These are phyloP conservation scores for Blastomyces gilchristii DNA, from an alignment of 2,329 filamentous ascomycete genomes.

Conservation along the genomic window DNA sequence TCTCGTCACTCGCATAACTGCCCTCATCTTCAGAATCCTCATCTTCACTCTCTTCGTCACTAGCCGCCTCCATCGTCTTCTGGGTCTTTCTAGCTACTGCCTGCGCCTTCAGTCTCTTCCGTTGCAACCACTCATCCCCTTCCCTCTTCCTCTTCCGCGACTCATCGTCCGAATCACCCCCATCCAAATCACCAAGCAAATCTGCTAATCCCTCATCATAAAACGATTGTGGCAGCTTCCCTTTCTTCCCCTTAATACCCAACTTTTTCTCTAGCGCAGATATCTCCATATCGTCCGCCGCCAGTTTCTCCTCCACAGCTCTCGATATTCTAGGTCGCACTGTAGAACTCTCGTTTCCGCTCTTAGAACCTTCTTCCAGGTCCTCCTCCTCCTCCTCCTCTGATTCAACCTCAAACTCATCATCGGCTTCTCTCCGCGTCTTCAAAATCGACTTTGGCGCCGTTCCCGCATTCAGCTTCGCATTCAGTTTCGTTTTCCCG, in stretches of 20 bases:
- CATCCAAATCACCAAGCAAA: conserved; percentile 59
- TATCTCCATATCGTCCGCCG: conserved; percentile 80
- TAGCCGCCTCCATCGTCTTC: conserved; percentile 24
- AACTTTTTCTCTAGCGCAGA: conserved; percentile 76
- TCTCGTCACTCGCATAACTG: conserved; percentile 21
- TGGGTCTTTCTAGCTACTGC: conserved; percentile 21
- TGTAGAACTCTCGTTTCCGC: conserved; percentile 18
- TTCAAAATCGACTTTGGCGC: conserved; percentile 30
- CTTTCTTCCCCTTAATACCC: conserved; percentile 54
- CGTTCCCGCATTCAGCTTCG: conserved; percentile 18
- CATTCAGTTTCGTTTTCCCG: conserved; percentile 11
- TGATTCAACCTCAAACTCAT: conserved; percentile 18
- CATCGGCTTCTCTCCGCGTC: conserved; percentile 19
- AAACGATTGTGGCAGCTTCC: conserved; percentile 59
- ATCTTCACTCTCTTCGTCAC: conserved; percentile 25
- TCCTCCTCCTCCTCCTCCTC: conserved; percentile 15
- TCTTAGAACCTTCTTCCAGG: conserved; percentile 25
- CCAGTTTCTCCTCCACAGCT: conserved; percentile 53
- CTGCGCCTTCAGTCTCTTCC: conserved; percentile 46
- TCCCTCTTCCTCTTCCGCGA: conserved; percentile 51
- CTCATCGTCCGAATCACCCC: conserved; percentile 41
- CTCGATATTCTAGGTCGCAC: conserved; percentile 21
- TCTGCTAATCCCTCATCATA: conserved; percentile 75
- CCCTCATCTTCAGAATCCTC: conserved; percentile 20
- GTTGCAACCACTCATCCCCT: conserved; percentile 49